A percentile compares a stretch with the other conserved stretches of the same genome.
Evolutionary conservation across 148 eudicot species (phyloP).

Genomic region (Hydrangea macrophylla): DNA sequence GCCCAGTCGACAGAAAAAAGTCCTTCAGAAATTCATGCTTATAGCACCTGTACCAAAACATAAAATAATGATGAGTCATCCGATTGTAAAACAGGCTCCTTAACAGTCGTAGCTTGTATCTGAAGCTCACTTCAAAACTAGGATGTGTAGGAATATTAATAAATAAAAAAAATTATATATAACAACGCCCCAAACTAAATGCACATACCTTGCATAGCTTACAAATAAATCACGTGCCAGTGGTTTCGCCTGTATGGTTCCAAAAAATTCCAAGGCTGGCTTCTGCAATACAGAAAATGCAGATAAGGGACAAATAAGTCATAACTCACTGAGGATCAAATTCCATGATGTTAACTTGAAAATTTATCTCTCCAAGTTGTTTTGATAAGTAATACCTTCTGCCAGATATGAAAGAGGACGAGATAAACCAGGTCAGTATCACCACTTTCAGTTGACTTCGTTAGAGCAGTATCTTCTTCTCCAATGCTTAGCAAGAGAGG

Average conservation of each 20-base stretch:
- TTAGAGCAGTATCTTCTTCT: constrained; percentile 87
- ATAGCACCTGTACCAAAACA: constrained; percentile 48
- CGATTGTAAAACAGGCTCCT: neutral
- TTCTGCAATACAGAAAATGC: constrained; percentile 43
- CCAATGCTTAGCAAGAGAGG: constrained; percentile 92
- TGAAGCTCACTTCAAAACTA: neutral
- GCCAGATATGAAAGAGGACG: constrained; percentile 88
- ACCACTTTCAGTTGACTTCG: constrained; percentile 93
- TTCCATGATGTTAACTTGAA: neutral
- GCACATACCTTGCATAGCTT: constrained; percentile 62
- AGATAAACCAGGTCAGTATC: constrained; percentile 97
- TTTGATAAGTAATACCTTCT: constrained; percentile 62
- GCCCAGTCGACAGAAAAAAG: constrained; percentile 79
- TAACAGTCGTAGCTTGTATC: neutral
- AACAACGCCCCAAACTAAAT: neutral
- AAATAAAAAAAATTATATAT: neutral
- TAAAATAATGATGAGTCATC: neutral
- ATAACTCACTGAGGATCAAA: neutral
- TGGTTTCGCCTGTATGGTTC: constrained; percentile 79
- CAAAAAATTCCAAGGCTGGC: constrained; percentile 75
- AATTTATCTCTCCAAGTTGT: no score
- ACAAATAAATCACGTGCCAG: constrained; percentile 87
- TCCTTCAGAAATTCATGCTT: constrained; percentile 91
- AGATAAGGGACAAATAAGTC: constrained; percentile 6
- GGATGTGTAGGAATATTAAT: neutral